These are phyloP conservation scores for Chlamydomonas sp. DNA, from an alignment of 139 green algal species.

Conservation along the genomic window DNA sequence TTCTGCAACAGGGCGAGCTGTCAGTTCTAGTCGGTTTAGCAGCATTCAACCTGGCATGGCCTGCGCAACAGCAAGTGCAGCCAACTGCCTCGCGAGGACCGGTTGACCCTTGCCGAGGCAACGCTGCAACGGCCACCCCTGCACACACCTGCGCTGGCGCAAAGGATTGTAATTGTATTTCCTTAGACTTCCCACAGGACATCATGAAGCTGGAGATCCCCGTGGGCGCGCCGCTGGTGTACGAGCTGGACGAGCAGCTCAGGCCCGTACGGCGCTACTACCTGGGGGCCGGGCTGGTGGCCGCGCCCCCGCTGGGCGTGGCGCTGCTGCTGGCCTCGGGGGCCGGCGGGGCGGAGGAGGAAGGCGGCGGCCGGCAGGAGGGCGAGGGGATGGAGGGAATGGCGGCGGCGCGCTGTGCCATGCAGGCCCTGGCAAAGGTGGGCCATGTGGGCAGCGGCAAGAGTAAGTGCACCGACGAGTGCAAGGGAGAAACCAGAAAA, in stretches of 20 bases:
- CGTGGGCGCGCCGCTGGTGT: conserved; percentile 38
- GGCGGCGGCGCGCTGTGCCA: no score
- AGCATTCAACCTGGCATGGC: no score
- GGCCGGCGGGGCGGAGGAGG: not conserved
- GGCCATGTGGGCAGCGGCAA: no score
- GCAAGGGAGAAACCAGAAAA: no score
- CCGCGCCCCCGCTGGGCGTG: conserved; percentile 17
- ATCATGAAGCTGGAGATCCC: conserved; percentile 47
- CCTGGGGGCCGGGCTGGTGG: conserved; percentile 28
- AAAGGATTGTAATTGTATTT: no score
- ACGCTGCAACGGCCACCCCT: not conserved
- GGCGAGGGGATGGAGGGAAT: not conserved
- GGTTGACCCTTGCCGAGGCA: not conserved
- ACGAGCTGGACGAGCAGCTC: conserved; percentile 38
- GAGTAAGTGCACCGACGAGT: no score
- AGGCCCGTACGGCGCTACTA: conserved; percentile 25
- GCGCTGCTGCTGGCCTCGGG: not conserved
- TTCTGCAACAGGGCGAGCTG: no score
- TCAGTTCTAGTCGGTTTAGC: no score
- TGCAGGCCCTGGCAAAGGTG: no score
- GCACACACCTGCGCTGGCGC: not conserved
- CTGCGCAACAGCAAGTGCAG: not conserved
- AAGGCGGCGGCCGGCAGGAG: not conserved
- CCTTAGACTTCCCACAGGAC: conserved; percentile 15
- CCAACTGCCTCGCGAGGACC: not conserved